phyloP scores from a whole-genome alignment of 78 protist genomes.

The Dictyostelium firmibasis region DNA sequence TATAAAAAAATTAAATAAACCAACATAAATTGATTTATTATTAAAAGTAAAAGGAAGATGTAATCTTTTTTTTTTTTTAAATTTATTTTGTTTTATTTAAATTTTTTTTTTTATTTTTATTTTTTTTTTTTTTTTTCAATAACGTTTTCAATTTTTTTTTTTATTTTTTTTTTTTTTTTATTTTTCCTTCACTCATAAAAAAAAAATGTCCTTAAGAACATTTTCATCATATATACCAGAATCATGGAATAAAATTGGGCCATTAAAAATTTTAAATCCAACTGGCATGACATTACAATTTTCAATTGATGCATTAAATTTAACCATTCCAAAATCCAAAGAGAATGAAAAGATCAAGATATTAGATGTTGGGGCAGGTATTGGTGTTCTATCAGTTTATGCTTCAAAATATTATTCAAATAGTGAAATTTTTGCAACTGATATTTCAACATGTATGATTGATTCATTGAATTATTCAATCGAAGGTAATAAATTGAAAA shows the following conservation, averaged over 20 bases:
- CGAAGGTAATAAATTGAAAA: neutral
- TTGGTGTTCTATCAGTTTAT: constrained; percentile 31
- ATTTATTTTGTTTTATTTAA: no score
- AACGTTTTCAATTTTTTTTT: no score
- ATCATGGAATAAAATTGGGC: neutral
- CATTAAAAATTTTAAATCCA: neutral
- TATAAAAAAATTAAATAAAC: neutral
- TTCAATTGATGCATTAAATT: neutral
- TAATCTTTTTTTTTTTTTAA: no score
- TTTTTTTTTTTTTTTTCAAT: no score
- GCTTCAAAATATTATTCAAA: neutral
- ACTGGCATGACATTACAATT: neutral
- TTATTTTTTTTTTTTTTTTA: no score
- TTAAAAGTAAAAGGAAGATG: no score
- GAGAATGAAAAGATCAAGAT: neutral
- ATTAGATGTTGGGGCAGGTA: constrained; percentile 39
- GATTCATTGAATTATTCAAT: neutral
- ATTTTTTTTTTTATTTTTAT: no score
- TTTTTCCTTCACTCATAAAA: no score
- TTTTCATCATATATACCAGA: neutral
- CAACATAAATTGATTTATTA: neutral
- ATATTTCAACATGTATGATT: constrained; percentile 7
- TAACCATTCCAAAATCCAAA: neutral
- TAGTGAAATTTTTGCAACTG: constrained; percentile 17
- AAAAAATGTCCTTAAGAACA: neutral